Evolutionary conservation across 2,329 filamentous ascomycete genomes (phyloP), one percentile per base, ranked within the genome.

Genomic region (Alternaria sp.): DNA sequence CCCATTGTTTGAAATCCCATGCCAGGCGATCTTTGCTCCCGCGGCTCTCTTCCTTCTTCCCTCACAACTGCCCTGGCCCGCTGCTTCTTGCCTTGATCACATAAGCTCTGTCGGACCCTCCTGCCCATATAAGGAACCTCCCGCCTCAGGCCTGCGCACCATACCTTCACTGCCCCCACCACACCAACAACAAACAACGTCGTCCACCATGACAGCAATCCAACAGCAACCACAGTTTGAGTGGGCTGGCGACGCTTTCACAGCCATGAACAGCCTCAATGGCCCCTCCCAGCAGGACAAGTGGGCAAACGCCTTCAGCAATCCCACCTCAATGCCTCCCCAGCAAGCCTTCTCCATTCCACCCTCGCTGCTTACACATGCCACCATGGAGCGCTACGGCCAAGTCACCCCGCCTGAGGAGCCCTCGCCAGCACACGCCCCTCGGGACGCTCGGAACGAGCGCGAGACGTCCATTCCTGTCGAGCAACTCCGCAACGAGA

Each of bases 351-450:
- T 76, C 60, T 71, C 69, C 46, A 73, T 77, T 23, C 74, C 75
- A 5, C 75, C 77, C 10, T 65, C 71, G 15, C 71, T 78, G 8
- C 68, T 78, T 46, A 70, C 68, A n/a, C 61, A 72, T 9, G 64
- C 70, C 23, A 67, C 72, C 10, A 65, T 78, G 49, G 73, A 75
- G 61, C 76, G 75, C 6, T 77, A 71, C 43, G 78, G 78, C 28
- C 78, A 79, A 58, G 66, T 79, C 50, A 80, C 78, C 9, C 78
- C 78, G 2, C 78, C 78, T 3, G 77, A 79, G 18, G 75, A 80
- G 12, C 66, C 71, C 26, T 79, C 77, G 3, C 77, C 77, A 10
- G 66, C 68, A 0, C 63, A 72, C n/a, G 62, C 56, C 2, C 33
- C 18, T 15, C 60, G 37, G 45, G 41, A 70, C 9, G 55, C 18